phyloP scores from a whole-genome alignment of 345 rosid genomes.

The Eucalyptus marginata region DNA sequence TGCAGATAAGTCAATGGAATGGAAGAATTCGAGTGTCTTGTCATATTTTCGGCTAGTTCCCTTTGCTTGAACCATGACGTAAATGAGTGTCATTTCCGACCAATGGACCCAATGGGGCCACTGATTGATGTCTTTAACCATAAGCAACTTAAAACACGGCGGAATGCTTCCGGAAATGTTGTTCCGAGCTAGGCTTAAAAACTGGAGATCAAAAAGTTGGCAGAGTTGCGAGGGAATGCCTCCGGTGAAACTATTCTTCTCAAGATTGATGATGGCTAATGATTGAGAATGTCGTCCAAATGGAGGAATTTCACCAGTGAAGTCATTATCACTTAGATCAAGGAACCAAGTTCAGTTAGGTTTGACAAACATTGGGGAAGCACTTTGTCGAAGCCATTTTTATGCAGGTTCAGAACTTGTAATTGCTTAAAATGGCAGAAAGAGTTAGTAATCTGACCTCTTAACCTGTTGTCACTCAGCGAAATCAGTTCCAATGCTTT shows the following conservation, averaged over 20 bases:
- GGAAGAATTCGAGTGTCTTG: too few species aligned
- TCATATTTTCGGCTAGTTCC: rapidly evolving
- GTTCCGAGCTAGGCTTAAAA: background rate
- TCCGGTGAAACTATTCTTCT: background rate
- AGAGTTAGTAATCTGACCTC: background rate
- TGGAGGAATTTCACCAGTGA: background rate
- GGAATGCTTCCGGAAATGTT: background rate
- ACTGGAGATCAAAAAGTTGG: rapidly evolving
- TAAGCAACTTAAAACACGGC: background rate
- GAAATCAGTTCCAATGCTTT: rapidly evolving
- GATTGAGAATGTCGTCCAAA: rapidly evolving
- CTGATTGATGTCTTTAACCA: rapidly evolving
- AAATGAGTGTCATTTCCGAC: rapidly evolving
- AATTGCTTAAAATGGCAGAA: background rate
- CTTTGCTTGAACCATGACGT: too few species aligned
- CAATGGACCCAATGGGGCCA: too few species aligned
- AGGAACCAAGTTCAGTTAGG: rapidly evolving
- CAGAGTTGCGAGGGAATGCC: background rate
- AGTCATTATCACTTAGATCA: background rate
- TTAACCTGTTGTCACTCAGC: background rate
- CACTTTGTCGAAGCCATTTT: background rate
- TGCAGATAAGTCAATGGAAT: too few species aligned
- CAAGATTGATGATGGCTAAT: background rate
- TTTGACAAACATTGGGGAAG: background rate
- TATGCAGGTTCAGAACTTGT: background rate